Evolutionary conservation across 441 rosid species (phyloP), one percentile per base, ranked within the genome.

Genomic region (Lepidium campestre): DNA sequence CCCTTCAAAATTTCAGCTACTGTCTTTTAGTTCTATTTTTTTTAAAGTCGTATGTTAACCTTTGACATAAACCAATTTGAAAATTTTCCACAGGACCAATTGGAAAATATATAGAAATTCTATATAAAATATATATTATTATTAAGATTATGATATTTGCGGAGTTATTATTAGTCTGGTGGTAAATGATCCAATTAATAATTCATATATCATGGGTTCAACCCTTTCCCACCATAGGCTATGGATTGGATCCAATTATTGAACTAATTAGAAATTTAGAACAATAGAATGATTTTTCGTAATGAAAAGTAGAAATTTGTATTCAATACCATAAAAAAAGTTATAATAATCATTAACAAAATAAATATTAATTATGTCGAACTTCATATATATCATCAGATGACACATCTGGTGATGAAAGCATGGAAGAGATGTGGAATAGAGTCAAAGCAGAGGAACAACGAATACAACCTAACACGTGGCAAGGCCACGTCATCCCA

Each of bases 361-460:
- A 27, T 25, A 25, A 25, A 3, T 29, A 12, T 37, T 15, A 23
- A 46, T 13, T 8, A 57, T n/a, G 19, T 49, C 12, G 11, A 49
- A 8, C 5, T 31, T 22, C 14, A n/a, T 55, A 12, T 46, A 13
- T 12, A 34, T 57, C 14, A 46, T 12, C 31, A 67, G 68, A 67
- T 62, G 68, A 39, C 15, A 67, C 25, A 46, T 37, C 68, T 2
- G 60, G 60, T 40, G 77, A 73, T 48, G 77, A 73, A 18, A 46
- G 3, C 13, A 73, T 73, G 69, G 77, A 73, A 0, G 77, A 73
- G 47, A 73, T 40, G 69, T 73, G 77, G 77, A 50, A 67, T 1
- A 67, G 72, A 54, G 62, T 73, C 64, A 29, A 67, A 32, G 69
- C 73, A 3, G 73, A 73, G 9, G 67, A 22, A 31, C 58, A 55